Evolutionary conservation across 1,284 basidiomycete species (phyloP), one percentile per base, ranked within the genome.

Genomic region (Inonotus obliquus): DNA sequence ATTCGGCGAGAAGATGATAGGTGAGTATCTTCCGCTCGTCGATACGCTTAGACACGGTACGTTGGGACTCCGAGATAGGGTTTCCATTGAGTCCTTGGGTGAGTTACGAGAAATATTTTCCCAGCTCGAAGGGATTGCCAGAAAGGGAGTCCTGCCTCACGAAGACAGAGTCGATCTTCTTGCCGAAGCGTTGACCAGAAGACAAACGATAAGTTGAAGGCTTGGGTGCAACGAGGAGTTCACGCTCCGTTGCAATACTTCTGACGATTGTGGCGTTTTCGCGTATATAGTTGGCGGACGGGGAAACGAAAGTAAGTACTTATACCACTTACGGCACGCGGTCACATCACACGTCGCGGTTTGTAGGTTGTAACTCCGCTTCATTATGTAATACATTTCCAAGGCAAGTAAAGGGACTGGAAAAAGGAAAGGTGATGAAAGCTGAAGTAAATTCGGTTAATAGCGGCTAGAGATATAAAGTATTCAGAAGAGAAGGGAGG

Each of bases 1-100:
- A 55, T 74, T 75, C 45, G 74, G 70, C 17, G 71, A 67, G 59
- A 73, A 71, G 32, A 69, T 63, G 27, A 69, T 62, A 1, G 73
- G 71, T 23, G 73, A 74, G 41, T 69, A 63, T 25, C 62, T 55
- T 29, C 62, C 62, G 14, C 58, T 54, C 21, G 23, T 45, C n/a
- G 44, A 9, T 47, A 48, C 21, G 5, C 32, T 45, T 7, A 38
- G 11, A 10, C 41, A 45, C 27, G 37, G 17, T 27, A 57, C 39
- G 27, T 57, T 19, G 10, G 51, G 27, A 35, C 51, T 35, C 32
- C 51, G 32, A 17, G 27, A 52, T 9, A 11, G 51, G n/a, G 51
- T 29, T 35, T 52, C 51, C 51, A 52, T 52, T 4, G 32, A n/a
- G 9, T 35, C 13, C 2, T 29, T 5, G 17, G 21, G 7, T 32